A percentile compares a stretch with the other conserved stretches of the same genome.
These are phyloP conservation scores for Tuber magnatum DNA, from an alignment of 495 filamentous ascomycete species.

Conservation along the genomic window DNA sequence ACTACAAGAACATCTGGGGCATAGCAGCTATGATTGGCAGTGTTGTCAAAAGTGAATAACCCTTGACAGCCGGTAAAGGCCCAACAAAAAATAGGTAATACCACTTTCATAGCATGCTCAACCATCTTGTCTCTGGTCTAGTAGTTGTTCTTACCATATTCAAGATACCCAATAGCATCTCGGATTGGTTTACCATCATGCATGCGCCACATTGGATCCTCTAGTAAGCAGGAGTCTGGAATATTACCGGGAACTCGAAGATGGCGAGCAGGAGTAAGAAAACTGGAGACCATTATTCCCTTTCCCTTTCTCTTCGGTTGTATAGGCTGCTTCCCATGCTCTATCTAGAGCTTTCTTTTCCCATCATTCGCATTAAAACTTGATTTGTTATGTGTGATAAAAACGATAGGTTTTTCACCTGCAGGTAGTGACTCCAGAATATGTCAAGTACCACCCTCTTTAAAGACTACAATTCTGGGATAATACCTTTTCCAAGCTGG, in stretches of 20 bases:
- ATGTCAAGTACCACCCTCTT: constrained; percentile 9
- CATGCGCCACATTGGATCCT: constrained; percentile 8
- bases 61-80: constrained; percentile 6
- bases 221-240: background rate
- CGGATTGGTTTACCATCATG: constrained; percentile 3
- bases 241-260: constrained; percentile 15
- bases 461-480: background rate
- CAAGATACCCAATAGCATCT: constrained; percentile 12
- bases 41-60: constrained; percentile 15
- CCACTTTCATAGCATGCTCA: constrained; percentile 7
- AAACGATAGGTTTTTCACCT: constrained; percentile 5
- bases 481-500: constrained; percentile 6
- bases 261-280: constrained; percentile 8
- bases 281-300: constrained; percentile 19
- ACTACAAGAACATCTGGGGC: constrained; percentile 12
- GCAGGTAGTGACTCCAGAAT: background rate
- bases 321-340: constrained; percentile 13
- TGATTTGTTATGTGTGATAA: constrained; percentile 16
- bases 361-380: constrained; percentile 21
- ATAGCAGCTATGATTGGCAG: constrained; percentile 2
- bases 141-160: constrained; percentile 19
- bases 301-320: constrained; percentile 9
- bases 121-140: constrained; percentile 16
- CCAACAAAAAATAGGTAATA: constrained; percentile 13
- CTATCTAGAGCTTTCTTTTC: constrained; percentile 10